Conservation (phyloP, 2,329 filamentous ascomycete genomes). For the Macrophomina phaseolina region DNA sequence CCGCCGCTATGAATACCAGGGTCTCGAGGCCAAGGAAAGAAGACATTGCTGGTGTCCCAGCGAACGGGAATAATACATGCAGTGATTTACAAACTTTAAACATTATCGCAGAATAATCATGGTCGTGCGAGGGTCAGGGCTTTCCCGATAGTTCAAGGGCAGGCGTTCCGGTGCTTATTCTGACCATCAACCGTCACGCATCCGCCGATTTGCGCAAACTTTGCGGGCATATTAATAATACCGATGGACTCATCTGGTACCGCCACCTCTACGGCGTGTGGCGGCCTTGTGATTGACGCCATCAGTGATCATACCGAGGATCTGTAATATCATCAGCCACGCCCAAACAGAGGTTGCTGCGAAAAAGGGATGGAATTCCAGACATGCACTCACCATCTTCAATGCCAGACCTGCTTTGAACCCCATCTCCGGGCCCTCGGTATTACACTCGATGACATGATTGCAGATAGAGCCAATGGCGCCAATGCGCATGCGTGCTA, state of each 20-base stretch:
- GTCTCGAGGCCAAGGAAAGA: too few relatives aligned
- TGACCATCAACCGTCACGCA: too few relatives aligned
- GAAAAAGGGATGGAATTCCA: background rate
- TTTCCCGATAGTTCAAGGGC: too few relatives aligned
- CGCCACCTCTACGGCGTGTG: background rate
- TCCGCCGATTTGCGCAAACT: background rate
- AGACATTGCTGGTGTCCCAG: too few relatives aligned
- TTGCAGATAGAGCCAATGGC: constrained; percentile 35
- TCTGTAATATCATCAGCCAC: background rate
- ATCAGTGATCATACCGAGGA: constrained; percentile 19
- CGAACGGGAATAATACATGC: too few relatives aligned
- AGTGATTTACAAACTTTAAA: too few relatives aligned
- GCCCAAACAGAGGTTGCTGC: too few relatives aligned
- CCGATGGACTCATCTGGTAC: too few relatives aligned
- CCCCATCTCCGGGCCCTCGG: constrained; percentile 22
- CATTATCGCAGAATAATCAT: too few relatives aligned
- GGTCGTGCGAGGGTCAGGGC: too few relatives aligned
- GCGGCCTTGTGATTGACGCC: constrained; percentile 11
- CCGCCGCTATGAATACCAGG: too few relatives aligned
- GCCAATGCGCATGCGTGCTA: constrained; percentile 2
- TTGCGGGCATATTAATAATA: background rate
- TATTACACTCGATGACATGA: constrained; percentile 31
- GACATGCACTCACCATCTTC: background rate
- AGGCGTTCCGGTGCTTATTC: too few relatives aligned
- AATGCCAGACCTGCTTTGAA: constrained; percentile 14